Conservation (phyloP, 2,329 filamentous ascomycete genomes). For the Grosmannia clavigera region DNA sequence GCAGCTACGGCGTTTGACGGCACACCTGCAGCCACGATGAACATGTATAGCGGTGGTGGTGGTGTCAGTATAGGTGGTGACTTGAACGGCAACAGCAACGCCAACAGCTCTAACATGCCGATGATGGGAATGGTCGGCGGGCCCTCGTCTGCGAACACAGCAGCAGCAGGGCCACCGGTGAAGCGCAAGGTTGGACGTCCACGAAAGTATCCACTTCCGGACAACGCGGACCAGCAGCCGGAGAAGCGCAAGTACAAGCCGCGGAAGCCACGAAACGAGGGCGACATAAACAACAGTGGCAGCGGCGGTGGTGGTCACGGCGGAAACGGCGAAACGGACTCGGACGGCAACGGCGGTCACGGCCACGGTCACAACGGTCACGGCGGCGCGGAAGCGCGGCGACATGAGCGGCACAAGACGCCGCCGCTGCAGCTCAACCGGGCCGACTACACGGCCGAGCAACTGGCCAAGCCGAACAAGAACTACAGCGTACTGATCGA, state of each 20-base stretch:
- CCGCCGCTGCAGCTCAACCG: constrained; percentile 43
- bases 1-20: not conserved
- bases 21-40: not conserved
- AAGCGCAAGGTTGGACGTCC: constrained; percentile 56
- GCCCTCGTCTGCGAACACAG: not conserved
- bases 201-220: constrained; percentile 48
- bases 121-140: not conserved
- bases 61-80: not conserved
- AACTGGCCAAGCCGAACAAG: constrained; percentile 49
- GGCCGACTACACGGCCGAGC: constrained; percentile 43
- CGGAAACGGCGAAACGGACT: constrained; percentile 14
- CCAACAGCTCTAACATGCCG: not conserved
- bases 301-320: not conserved
- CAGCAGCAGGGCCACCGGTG: constrained; percentile 33
- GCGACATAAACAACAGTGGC: not conserved
- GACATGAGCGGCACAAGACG: constrained; percentile 52
- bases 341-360: constrained; percentile 22
- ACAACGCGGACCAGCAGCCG: constrained; percentile 37
- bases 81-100: not conserved
- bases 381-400: constrained; percentile 38
- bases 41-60: not conserved
- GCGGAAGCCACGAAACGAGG: constrained; percentile 28
- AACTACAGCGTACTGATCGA: constrained; percentile 50
- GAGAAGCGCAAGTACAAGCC: constrained; percentile 58
- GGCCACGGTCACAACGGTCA: constrained; percentile 5